Base-by-base conservation (phyloP, 2,329 filamentous ascomycete species). In the Pyricularia sp. region DNA sequence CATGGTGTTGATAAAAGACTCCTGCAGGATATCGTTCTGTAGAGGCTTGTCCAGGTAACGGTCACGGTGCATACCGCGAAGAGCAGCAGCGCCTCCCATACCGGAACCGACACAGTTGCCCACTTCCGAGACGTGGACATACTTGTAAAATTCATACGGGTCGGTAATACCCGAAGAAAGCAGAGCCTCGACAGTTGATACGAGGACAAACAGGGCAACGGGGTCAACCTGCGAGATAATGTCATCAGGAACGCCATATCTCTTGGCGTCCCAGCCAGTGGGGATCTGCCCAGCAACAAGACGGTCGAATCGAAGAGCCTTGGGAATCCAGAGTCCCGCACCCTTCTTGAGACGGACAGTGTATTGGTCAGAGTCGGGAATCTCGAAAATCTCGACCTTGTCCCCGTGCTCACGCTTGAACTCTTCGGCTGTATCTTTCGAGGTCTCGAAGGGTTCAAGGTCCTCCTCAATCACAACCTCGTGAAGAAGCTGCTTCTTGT, bases 1-100 rank as follows among this genome's bases (percentile, higher is more conserved):
- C 94, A 99, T 99, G 69, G 95, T 99, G 86, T 99, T 99, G 87
- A 99, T 98, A 85, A 99, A 99, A 14, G 95, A 98, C 82, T 99
- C 95, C 78, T 99, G 96, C 17, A 99, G 87, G 78, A 99, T 97
- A 77, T 99, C 95, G 82, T 98, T 99, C 82, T 99, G 96, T 66
- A 99, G 88, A 69, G 94, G 95, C 83, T 94, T 95, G 83, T 99
- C 95, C 71, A 98, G 86, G 88, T 90, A 98, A 70, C 95, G 92
- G 79, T 97, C 94, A 81, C 94, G 95, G 86, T 98, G 97, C 94
- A 99, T 99, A 75, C 94, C 94, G 75, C 93, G 90, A 72, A 99
- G 87, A 75, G 95, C 95, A 75, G 88, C 88, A 71, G 93, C 91
- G 82, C 95, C 96, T 86, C 95, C 95, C 84, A 99, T 97, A 85